Base-by-base conservation (phyloP, 441 rosid genomes). In the Jatropha podagrica region DNA sequence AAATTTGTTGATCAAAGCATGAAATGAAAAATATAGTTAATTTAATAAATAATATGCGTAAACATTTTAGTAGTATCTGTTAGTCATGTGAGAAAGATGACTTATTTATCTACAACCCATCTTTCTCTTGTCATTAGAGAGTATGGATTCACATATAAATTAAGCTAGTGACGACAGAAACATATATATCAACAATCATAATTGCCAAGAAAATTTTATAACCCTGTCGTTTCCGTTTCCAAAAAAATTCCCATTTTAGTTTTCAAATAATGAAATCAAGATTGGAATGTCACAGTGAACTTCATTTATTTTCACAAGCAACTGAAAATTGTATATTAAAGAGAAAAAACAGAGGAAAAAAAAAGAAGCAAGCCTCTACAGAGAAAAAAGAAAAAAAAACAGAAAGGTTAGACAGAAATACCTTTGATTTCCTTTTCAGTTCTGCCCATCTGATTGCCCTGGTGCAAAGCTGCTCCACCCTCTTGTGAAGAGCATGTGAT, bases 401-500 rank as follows among this genome's bases (percentile, higher is more conserved):
- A 18, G 32, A 52, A 26, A 71, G 65, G n/a, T 67, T 44, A 73
- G 32, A 76, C 73, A 75, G 66, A 23, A 80, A 68, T 84, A 96
- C 99, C 98, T 94, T 96, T 14, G 92, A 68, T 84, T 96, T 96
- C 77, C 95, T 92, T 80, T 88, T 96, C 79, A 96, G 86, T 74
- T 92, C 95, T n/a, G 85, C 99, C 99, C 99, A 96, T 84, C 88
- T 88, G 84, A 96, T 92, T 11, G 99, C 97, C 70, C 98, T 85
- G 72, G 89, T 96, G 83, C 99, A 96, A 69, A 96, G 97, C 86
- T 96, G 99, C 82, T 96, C 99, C 60, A 96, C 97, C 85, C 99
- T 91, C 89, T 89, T 96, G 90, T 96, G 99, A 73, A 96, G 97
- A 81, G 99, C 99, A 85, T 96, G 99, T 10, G 98, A 92, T 86